A percentile compares a stretch with the other conserved stretches of the same genome.
Conservation (phyloP, 2,329 filamentous ascomycete genomes). For the Aspergillus pseudoterreus region DNA sequence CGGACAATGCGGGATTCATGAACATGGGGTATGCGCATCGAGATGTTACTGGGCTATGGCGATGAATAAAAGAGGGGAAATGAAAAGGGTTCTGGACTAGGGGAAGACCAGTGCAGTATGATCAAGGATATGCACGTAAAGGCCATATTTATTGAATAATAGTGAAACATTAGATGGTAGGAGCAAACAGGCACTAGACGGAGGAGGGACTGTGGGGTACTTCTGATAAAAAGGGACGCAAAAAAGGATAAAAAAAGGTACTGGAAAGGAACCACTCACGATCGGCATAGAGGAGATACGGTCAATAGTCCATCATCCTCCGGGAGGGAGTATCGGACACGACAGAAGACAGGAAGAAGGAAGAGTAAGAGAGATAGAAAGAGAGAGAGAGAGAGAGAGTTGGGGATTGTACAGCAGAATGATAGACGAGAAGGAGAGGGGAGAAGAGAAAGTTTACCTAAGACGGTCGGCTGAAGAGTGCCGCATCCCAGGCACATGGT, state of each 20-base stretch:
- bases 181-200: conserved; percentile 1
- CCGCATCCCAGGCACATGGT: conserved; percentile 4
- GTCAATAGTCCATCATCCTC: conserved; percentile 12
- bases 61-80: neutral
- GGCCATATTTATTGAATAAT: too few species aligned
- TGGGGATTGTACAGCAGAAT: conserved; percentile 7
- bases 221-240: neutral
- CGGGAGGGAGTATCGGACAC: neutral
- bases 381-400: conserved; percentile 3
- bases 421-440: conserved; percentile 9
- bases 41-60: neutral
- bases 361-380: neutral
- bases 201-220: conserved; percentile 1
- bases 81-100: neutral
- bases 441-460: neutral
- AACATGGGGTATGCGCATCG: neutral
- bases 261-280: conserved; percentile 27
- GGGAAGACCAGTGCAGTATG: neutral
- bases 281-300: conserved; percentile 22
- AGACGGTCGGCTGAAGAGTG: conserved; percentile 6
- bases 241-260: conserved; percentile 9
- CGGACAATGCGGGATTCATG: neutral
- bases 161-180: neutral
- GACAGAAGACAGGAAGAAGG: conserved; percentile 2
- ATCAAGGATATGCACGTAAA: neutral